phyloP scores from a whole-genome alignment of 2,329 filamentous ascomycete genomes.

The Davidsoniella neocaledoniae region DNA sequence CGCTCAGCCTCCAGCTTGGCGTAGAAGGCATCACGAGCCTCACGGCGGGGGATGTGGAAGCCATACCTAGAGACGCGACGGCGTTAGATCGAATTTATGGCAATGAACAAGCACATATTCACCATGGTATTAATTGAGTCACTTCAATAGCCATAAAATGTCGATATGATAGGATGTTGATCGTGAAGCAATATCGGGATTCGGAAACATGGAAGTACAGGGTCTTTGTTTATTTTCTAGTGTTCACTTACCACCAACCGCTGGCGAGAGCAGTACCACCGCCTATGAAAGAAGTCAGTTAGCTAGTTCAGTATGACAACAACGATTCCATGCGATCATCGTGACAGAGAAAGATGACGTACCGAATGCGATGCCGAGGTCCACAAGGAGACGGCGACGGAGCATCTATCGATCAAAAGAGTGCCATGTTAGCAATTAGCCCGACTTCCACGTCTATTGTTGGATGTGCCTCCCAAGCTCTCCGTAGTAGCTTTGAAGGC shows the following conservation, averaged over 20 bases:
- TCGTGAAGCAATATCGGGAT: no score
- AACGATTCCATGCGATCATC: not conserved
- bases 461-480: not conserved
- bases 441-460: not conserved
- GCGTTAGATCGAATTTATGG: constrained; percentile 1
- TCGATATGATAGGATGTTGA: no score
- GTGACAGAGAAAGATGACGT: constrained; percentile 18
- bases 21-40: constrained; percentile 42
- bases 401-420: constrained; percentile 31
- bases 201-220: no score
- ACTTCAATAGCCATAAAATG: no score
- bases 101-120: not conserved
- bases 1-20: constrained; percentile 40
- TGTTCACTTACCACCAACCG: constrained; percentile 35
- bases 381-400: constrained; percentile 39
- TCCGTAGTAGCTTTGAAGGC: not conserved
- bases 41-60: constrained; percentile 43
- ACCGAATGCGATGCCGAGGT: constrained; percentile 40
- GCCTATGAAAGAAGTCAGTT: constrained; percentile 22
- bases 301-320: not conserved
- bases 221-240: no score
- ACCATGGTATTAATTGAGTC: no score
- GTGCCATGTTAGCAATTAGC: constrained; percentile 3
- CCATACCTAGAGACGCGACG: constrained; percentile 33
- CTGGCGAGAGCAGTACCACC: constrained; percentile 37